Evolutionary conservation across 371 early-diverging fungal species (phyloP), one percentile per base, ranked within the genome.

Genomic region (Parasitella parasitica): DNA sequence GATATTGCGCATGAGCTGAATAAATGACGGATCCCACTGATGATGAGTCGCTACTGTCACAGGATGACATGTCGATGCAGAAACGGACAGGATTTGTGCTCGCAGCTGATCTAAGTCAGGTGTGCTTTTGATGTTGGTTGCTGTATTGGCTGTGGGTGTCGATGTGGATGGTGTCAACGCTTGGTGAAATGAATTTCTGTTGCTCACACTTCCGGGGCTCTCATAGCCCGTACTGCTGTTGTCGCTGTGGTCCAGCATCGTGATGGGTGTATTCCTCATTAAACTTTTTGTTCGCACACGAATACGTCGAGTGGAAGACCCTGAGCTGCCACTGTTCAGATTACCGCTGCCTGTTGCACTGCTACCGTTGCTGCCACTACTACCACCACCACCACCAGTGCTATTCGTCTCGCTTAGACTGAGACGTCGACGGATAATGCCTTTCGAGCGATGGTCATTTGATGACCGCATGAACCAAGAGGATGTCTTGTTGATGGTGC

Each of bases 201-300:
- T 56, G 11, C 43, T 61, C 2, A 12, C 34, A 13, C 61, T 55
- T 2, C 41, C 27, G 3, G 41, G 13, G n/a, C 62, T 56, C 27
- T 67, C 62, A 15, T 61, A 48, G 0, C 58, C 39, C 35, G 37
- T 54, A 20, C 38, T 37, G 18, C 52, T 59, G 13, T 59, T 37
- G 12, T 59, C 38, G 11, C 38, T 24, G 4, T 50, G 27, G 13
- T 61, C 64, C 34, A 28, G 43, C 51, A 28, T 56, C 18, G 71
- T 70, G 27, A 72, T 67, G 0, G 75, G 75, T 8, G 73, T 65
- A 35, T 78, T 78, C 8, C 78, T 52, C 75, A 78, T 70, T 9
- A 78, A 35, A 26, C 78, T 78, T 18, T 71, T 72, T 5, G 78
- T 78, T 22, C 78, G 59, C 7, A 60, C 63, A 12, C 78, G 57